Evolutionary conservation across 2,329 filamentous ascomycete genomes (phyloP).

Genomic region (Coleophoma cylindrospora): DNA sequence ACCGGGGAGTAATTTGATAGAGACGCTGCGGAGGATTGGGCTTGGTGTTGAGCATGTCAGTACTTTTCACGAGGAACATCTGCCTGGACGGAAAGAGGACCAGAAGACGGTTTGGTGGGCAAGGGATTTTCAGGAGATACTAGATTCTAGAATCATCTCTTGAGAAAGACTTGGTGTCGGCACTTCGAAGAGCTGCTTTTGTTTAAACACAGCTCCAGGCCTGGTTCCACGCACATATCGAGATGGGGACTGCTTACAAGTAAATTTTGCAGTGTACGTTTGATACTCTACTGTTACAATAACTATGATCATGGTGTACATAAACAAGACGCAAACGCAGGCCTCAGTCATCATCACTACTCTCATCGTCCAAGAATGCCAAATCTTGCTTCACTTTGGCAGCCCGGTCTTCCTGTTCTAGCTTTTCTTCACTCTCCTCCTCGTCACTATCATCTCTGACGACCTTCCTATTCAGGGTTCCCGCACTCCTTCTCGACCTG

Average conservation of each 20-base stretch:
- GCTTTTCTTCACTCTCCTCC: constrained; percentile 15
- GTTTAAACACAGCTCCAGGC: too few species aligned
- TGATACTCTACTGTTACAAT: too few species aligned
- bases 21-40: neutral
- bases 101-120: neutral
- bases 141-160: too few species aligned
- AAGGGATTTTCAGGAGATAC: neutral
- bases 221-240: too few species aligned
- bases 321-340: too few species aligned
- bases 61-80: neutral
- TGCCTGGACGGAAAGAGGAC: neutral
- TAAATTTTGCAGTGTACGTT: too few species aligned
- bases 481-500: constrained; percentile 25
- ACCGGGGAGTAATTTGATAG: neutral
- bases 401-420: constrained; percentile 1
- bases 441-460: constrained; percentile 28
- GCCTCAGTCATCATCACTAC: neutral
- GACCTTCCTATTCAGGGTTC: constrained; percentile 30
- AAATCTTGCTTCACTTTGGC: neutral
- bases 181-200: too few species aligned
- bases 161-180: too few species aligned
- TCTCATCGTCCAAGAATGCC: neutral
- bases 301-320: too few species aligned
- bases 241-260: too few species aligned
- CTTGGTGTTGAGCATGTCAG: neutral